A percentile compares a stretch with the other conserved stretches of the same genome.
Conservation (phyloP, 2,329 filamentous ascomycete genomes). For the Phaeosphaeriaceae sp. region DNA sequence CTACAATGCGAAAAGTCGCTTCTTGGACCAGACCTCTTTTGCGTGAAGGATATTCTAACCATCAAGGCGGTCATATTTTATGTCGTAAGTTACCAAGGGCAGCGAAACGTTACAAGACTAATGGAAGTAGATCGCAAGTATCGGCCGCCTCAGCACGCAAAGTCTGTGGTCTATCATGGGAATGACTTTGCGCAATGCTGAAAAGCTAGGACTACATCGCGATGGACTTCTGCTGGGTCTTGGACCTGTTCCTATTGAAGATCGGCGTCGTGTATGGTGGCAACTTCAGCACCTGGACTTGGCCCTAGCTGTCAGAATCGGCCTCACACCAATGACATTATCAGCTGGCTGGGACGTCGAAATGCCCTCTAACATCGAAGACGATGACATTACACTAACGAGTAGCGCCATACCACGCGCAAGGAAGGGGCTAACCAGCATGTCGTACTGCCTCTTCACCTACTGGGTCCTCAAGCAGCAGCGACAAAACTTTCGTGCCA, state of each 20-base stretch:
- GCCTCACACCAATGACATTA: conserved; percentile 52
- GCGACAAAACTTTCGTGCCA: conserved; percentile 29
- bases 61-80: conserved; percentile 1
- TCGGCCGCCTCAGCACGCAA: not conserved
- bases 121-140: not conserved
- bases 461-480: conserved; percentile 41
- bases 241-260: conserved; percentile 61
- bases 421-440: conserved; percentile 44
- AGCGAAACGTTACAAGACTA: not conserved
- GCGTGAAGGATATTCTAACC: not conserved
- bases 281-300: conserved; percentile 64
- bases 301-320: conserved; percentile 59
- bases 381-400: conserved; percentile 48
- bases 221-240: conserved; percentile 61
- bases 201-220: conserved; percentile 64
- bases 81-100: not conserved
- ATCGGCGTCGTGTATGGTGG: conserved; percentile 65
- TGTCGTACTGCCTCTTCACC: conserved; percentile 52
- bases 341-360: conserved; percentile 49
- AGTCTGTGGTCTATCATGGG: not conserved
- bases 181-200: conserved; percentile 60
- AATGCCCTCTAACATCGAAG: conserved; percentile 59
- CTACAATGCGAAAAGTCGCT: not conserved
- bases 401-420: conserved; percentile 44
- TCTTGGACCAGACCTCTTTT: not conserved